These are phyloP conservation scores for Quercus bicolor DNA, from an alignment of 306 rosid species.

Conservation along the genomic window DNA sequence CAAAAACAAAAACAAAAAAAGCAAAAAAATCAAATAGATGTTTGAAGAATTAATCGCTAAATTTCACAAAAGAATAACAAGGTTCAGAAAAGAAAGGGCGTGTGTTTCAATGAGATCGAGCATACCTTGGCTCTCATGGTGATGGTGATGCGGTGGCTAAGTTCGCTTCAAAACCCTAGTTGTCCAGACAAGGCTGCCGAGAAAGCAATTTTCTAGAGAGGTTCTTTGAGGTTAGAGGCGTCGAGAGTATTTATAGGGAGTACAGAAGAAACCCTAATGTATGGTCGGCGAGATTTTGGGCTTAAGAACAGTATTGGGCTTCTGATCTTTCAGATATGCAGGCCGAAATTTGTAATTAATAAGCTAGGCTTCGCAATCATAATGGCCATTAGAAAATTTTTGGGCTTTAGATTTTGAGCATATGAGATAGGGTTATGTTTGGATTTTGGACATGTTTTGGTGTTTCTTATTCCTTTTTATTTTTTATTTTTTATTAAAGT, in stretches of 20 bases:
- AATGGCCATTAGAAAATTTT: neutral
- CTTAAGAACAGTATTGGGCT: neutral
- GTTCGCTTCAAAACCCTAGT: slow-evolving; percentile 14
- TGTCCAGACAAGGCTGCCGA: neutral
- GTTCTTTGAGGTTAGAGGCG: neutral
- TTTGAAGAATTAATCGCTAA: neutral
- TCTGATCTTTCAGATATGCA: neutral
- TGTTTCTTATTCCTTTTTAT: no score
- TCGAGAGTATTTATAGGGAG: slow-evolving; percentile 14
- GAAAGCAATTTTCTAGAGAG: neutral
- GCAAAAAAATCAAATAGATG: no score
- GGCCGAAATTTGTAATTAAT: neutral
- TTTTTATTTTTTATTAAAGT: no score
- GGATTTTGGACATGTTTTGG: no score
- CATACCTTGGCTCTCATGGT: slow-evolving; percentile 48
- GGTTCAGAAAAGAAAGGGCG: no score
- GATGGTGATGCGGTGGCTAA: neutral
- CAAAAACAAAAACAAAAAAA: no score
- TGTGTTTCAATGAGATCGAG: neutral
- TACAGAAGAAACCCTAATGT: slow-evolving; percentile 19
- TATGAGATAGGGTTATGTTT: no score
- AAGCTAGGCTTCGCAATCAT: neutral
- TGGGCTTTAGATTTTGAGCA: no score
- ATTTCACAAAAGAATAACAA: neutral
- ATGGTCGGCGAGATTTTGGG: neutral